Conservation (phyloP, 805 yeast species). For the Metschnikowia vanudenii region DNA sequence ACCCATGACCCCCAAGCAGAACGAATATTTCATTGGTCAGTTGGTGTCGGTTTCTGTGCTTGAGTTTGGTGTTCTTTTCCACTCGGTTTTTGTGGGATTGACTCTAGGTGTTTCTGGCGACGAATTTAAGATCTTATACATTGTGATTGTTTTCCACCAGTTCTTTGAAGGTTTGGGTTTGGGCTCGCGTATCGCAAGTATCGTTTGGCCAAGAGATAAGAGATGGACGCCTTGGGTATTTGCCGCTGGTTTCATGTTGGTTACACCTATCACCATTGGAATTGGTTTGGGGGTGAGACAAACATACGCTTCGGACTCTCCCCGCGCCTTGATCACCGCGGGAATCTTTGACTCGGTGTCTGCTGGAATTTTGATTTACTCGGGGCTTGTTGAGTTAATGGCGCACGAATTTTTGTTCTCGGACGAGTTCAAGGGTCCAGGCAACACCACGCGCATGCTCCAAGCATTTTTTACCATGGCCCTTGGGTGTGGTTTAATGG, state of each 20-base stretch:
- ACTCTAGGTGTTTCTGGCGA: constrained; percentile 76
- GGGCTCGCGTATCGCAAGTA: constrained; percentile 70
- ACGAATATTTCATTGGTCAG: constrained; percentile 55
- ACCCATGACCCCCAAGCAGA: constrained; percentile 31
- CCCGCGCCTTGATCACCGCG: constrained; percentile 31
- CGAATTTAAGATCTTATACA: constrained; percentile 67
- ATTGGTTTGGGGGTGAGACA: constrained; percentile 35
- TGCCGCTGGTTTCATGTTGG: constrained; percentile 29
- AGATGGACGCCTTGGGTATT: constrained; percentile 49
- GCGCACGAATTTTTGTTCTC: constrained; percentile 40
- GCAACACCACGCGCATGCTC: constrained; percentile 23
- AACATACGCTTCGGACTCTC: constrained; percentile 32
- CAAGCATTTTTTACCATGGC: constrained; percentile 24
- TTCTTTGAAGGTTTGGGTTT: constrained; percentile 84
- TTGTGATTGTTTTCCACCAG: constrained; percentile 72
- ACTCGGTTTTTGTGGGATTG: constrained; percentile 79
- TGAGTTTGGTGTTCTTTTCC: constrained; percentile 81
- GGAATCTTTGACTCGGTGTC: constrained; percentile 37
- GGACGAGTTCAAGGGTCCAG: constrained; percentile 24
- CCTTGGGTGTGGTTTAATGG: constrained; percentile 33
- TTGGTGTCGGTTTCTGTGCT: constrained; percentile 55
- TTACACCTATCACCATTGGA: constrained; percentile 36
- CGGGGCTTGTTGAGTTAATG: constrained; percentile 40
- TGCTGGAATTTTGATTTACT: constrained; percentile 37
- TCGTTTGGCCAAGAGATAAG: constrained; percentile 49